Evolutionary conservation across 805 yeast species (phyloP).

Genomic region (Ogataea pini): DNA sequence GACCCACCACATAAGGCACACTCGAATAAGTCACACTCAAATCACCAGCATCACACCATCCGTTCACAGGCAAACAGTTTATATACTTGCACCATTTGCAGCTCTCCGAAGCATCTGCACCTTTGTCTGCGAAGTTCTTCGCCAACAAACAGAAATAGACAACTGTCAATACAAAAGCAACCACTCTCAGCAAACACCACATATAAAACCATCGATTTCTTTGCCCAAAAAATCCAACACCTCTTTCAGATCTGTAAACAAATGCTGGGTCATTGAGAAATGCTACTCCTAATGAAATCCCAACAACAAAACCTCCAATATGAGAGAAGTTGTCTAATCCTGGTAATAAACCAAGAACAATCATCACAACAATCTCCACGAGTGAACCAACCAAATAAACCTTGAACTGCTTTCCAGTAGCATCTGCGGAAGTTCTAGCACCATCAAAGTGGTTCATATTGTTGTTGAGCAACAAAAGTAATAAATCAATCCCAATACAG

Average conservation of each 20-base stretch:
- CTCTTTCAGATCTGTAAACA: slow-evolving; percentile 24
- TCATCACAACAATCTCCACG: slow-evolving; percentile 57
- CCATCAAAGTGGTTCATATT: slow-evolving; percentile 42
- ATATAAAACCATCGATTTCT: slow-evolving; percentile 38
- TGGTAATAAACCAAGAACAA: slow-evolving; percentile 67
- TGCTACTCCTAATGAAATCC: slow-evolving; percentile 50
- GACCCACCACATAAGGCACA: not conserved
- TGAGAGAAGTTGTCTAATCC: slow-evolving; percentile 77
- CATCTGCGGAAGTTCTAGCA: slow-evolving; percentile 9
- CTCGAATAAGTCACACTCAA: slow-evolving; percentile 10
- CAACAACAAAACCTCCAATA: slow-evolving; percentile 72
- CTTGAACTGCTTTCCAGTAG: slow-evolving; percentile 40
- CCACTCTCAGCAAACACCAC: slow-evolving; percentile 55
- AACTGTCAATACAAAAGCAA: slow-evolving; percentile 45
- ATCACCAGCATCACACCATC: slow-evolving; percentile 55
- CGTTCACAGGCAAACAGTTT: slow-evolving; percentile 67
- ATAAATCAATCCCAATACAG: slow-evolving; percentile 56
- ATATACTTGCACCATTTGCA: slow-evolving; percentile 77
- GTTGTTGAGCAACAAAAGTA: slow-evolving; percentile 56
- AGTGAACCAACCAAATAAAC: slow-evolving; percentile 48
- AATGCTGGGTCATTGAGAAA: slow-evolving; percentile 59
- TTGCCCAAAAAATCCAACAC: slow-evolving; percentile 11
- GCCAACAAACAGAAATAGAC: slow-evolving; percentile 52
- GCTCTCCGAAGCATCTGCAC: slow-evolving; percentile 40
- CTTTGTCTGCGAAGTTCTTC: slow-evolving; percentile 48